A percentile compares a stretch with the other conserved stretches of the same genome.
These are phyloP conservation scores for Dactylis glomerata DNA, from an alignment of 176 grass and related monocot genomes.

Conservation along the genomic window DNA sequence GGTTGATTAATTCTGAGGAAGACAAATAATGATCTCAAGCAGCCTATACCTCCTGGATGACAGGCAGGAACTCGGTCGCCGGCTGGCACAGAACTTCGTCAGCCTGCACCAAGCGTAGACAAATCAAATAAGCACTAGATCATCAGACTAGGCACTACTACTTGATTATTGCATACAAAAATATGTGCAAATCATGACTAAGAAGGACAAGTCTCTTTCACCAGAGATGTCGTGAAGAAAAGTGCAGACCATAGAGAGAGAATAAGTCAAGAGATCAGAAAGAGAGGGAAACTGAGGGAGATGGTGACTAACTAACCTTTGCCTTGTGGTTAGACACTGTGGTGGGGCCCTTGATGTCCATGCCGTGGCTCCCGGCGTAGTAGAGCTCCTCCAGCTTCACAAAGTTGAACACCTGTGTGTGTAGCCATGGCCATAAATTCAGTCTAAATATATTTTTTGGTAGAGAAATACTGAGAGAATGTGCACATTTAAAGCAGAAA, in stretches of 20 bases:
- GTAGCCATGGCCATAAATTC: too few species aligned
- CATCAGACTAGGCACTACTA: not conserved
- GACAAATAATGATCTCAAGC: not conserved
- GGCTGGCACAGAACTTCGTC: constrained; percentile 67
- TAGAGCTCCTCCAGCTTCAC: constrained; percentile 60
- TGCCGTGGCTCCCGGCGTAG: constrained; percentile 85
- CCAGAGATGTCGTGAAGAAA: not conserved
- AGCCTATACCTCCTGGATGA: constrained; percentile 59
- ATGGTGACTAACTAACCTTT: constrained; percentile 13
- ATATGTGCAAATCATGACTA: not conserved
- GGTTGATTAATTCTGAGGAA: not conserved
- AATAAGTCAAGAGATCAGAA: not conserved
- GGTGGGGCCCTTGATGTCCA: constrained; percentile 63
- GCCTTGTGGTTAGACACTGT: constrained; percentile 40
- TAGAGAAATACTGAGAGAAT: not conserved
- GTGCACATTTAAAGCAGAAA: not conserved
- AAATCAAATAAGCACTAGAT: not conserved
- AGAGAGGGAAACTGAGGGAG: not conserved
- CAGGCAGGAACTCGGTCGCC: constrained; percentile 70
- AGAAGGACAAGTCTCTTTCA: constrained; percentile 5
- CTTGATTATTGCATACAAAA: not conserved
- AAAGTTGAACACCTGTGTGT: constrained; percentile 51
- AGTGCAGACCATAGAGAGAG: not conserved
- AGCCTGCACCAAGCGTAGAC: constrained; percentile 48
- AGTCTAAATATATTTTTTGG: too few species aligned